Percentiles rank a stretch among this genome's conserved stretches.
phyloP scores from a whole-genome alignment of 129 eudicot genomes.

The Smallanthus sonchifolius region DNA sequence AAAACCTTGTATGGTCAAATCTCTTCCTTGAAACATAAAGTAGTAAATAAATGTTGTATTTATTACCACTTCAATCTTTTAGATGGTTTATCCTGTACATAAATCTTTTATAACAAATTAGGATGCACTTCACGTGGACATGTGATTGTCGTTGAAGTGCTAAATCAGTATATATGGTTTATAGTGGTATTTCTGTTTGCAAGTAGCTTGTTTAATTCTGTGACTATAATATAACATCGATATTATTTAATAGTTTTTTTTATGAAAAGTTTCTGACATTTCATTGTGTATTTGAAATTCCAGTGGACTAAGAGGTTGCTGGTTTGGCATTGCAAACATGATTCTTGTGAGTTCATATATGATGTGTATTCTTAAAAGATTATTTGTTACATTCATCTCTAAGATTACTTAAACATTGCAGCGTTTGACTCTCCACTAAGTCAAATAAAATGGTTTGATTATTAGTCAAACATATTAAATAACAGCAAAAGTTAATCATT shows the following conservation, averaged over 20 bases:
- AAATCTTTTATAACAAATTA: background rate
- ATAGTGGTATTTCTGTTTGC: background rate
- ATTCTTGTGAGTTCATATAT: conserved; percentile 75
- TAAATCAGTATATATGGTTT: conserved; percentile 3
- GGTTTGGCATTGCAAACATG: conserved; percentile 95
- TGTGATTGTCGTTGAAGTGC: background rate
- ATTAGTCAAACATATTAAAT: background rate
- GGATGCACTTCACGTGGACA: background rate
- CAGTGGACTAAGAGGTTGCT: conserved; percentile 93
- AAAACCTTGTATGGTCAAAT: conserved; percentile 63
- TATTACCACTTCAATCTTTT: background rate
- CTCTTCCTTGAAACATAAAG: conserved; percentile 25
- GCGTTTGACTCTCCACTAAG: background rate
- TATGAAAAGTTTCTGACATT: conserved; percentile 31
- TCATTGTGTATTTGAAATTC: conserved; percentile 30
- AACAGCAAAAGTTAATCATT: background rate
- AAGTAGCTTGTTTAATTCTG: conserved; percentile 2
- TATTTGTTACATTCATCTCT: conserved; percentile 3
- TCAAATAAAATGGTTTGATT: background rate
- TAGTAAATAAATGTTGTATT: conserved; percentile 11
- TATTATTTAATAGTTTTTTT: background rate
- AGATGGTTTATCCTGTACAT: conserved; percentile 8
- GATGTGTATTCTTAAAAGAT: background rate
- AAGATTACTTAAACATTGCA: conserved; percentile 5
- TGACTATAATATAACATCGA: background rate